Evolutionary conservation across 2,329 filamentous ascomycete genomes (phyloP).

Genomic region (Stachybotrys echinatus): DNA sequence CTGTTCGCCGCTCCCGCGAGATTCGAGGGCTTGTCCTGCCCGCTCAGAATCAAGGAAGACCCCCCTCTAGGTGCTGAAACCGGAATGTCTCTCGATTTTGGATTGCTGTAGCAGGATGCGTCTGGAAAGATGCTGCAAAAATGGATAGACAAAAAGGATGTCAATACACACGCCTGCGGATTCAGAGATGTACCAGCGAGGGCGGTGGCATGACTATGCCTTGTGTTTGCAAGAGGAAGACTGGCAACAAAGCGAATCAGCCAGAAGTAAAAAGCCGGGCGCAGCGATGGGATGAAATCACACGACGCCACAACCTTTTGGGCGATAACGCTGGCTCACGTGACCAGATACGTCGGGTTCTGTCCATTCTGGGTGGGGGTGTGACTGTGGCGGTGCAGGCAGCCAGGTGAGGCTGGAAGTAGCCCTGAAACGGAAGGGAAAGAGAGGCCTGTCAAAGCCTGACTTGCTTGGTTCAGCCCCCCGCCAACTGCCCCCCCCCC

Average conservation of each 20-base stretch:
- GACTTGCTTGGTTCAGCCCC: too few relatives aligned
- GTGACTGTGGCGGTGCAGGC: slow-evolving; percentile 16
- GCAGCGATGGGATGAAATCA: slow-evolving; percentile 13
- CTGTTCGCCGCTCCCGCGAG: background rate
- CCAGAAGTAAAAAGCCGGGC: slow-evolving; percentile 7
- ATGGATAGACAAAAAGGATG: background rate
- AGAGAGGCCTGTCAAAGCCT: too few relatives aligned
- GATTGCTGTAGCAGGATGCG: background rate
- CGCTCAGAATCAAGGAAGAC: background rate
- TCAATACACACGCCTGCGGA: background rate
- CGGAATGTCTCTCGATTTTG: background rate
- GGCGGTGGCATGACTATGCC: background rate
- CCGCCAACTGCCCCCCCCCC: slow-evolving; percentile 6
- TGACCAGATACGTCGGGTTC: slow-evolving; percentile 5
- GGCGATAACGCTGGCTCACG: slow-evolving; percentile 9
- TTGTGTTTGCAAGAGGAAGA: background rate
- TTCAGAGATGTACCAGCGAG: background rate
- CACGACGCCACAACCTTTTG: slow-evolving; percentile 14
- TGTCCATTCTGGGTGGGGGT: background rate
- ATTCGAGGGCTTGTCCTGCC: background rate
- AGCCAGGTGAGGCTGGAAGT: background rate
- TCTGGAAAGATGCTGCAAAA: background rate
- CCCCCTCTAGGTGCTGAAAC: background rate
- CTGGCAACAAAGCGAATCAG: background rate
- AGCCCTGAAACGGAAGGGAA: too few relatives aligned